phyloP scores from a whole-genome alignment of 352 stramenopile species.

The Phytophthora sp. region DNA sequence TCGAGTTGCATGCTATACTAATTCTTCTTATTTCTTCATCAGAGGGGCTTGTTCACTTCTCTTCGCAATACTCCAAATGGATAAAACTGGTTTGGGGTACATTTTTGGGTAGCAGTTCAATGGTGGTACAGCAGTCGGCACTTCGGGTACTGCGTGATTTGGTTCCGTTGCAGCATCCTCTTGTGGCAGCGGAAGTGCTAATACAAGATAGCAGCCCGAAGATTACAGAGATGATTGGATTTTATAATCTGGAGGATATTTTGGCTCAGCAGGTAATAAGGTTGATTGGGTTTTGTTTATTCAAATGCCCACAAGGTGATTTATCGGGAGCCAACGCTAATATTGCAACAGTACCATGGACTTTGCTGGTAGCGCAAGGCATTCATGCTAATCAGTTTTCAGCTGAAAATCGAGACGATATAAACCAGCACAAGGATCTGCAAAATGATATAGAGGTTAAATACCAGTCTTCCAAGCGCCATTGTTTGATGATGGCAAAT shows the following conservation, averaged over 20 bases:
- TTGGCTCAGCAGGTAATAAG: conserved; percentile 59
- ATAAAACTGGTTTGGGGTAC: conserved; percentile 56
- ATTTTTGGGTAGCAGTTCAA: conserved; percentile 51
- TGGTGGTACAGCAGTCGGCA: conserved; percentile 66
- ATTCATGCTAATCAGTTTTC: conserved; percentile 45
- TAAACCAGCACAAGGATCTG: conserved; percentile 10
- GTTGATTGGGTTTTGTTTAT: conserved; percentile 51
- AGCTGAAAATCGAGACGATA: neutral
- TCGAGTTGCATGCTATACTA: conserved; percentile 51
- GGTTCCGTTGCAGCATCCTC: conserved; percentile 43
- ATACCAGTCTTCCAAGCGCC: conserved; percentile 31
- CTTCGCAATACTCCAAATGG: conserved; percentile 45
- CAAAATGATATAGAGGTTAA: conserved; percentile 24
- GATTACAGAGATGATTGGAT: conserved; percentile 15
- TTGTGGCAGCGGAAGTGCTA: conserved; percentile 22
- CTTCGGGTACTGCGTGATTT: conserved; percentile 61
- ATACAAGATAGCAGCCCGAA: neutral
- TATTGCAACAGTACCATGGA: conserved; percentile 23
- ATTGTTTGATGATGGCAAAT: conserved; percentile 34
- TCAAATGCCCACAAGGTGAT: conserved; percentile 26
- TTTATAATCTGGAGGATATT: conserved; percentile 26
- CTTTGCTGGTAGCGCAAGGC: conserved; percentile 31
- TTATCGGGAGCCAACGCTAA: neutral
- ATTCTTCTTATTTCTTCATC: conserved; percentile 55
- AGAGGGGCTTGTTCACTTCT: conserved; percentile 53